Evolutionary conservation across 106 monocot species (phyloP), one percentile per base, ranked within the genome.

Genomic region (Hemerocallis citrina): DNA sequence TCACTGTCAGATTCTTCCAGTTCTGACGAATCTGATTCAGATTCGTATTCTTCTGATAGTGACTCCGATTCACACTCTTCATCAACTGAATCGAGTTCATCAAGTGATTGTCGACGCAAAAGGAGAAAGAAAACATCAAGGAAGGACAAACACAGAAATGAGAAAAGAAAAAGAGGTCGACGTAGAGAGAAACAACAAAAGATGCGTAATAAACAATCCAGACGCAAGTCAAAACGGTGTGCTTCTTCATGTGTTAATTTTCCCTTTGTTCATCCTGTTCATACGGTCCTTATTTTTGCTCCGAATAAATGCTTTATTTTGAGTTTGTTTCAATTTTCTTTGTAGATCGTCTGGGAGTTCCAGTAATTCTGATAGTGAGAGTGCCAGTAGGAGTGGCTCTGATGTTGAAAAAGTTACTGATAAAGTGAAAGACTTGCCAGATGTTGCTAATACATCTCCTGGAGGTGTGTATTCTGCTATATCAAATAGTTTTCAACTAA

Each of bases 101-200:
- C 81, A 17, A 81, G 81, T 72, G 81, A 75, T 34, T 43, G 55
- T 29, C 63, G 72, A n/a, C 71, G 51, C 32, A 75, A 57, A 68
- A 75, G 64, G 45, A 75, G 72, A 58, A 81, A 68, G 63, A 75
- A 62, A 64, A 28, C 72, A 58, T 62, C 71, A 27, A 59, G 39
- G 44, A 72, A 75, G 37, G 58, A 71, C 13, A 71, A 44, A 46
- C 23, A 52, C 23, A 66, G 50, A 34, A 58, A 34, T 61, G 60
- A 47, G 17, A 69, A 56, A 61, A 64, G 62, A 27, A 68, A 57
- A 40, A 62, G 35, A n/a, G 73, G 52, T 8, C 47, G 38, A 13
- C 48, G 12, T 35, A 56, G 66, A 31, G 71, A 62, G 32, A 75
- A 58, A 58, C 34, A 57, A 37, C 62, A 34, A n/a, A 81, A 63